phyloP scores from a whole-genome alignment of 306 rosid species.

The Lithocarpus polystachyus region DNA sequence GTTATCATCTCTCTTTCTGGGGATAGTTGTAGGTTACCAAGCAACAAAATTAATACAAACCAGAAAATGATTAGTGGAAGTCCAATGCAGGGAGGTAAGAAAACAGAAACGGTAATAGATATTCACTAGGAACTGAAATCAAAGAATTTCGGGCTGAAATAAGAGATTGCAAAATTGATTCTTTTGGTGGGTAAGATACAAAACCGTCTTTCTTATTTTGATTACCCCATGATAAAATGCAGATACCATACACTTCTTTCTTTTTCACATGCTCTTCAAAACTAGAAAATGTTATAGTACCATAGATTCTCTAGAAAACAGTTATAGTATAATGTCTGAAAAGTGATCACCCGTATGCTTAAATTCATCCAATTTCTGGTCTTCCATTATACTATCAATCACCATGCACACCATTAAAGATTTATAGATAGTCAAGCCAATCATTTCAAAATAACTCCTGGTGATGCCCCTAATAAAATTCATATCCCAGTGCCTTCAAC shows the following conservation, averaged over 20 bases:
- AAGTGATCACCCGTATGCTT: neutral
- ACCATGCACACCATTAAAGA: neutral
- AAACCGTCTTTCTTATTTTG: neutral
- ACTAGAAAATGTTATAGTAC: neutral
- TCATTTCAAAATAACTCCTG: neutral
- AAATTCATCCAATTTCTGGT: neutral
- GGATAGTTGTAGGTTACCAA: neutral
- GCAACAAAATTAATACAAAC: neutral
- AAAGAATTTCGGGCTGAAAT: neutral
- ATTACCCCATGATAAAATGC: conserved; percentile 1
- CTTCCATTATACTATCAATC: neutral
- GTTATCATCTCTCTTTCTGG: neutral
- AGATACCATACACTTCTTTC: conserved; percentile 1
- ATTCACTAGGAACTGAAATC: neutral
- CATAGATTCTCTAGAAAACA: neutral
- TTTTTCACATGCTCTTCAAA: neutral
- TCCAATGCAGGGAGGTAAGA: neutral
- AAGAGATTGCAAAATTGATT: neutral
- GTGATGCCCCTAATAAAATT: neutral
- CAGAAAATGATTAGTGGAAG: neutral
- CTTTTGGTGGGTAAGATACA: neutral
- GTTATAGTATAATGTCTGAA: neutral
- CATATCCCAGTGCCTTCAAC: conserved; percentile 4
- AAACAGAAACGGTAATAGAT: neutral
- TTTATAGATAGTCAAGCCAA: conserved; percentile 5